phyloP scores from a whole-genome alignment of 148 eudicot genomes.

The Vaccinium corymbosum region DNA sequence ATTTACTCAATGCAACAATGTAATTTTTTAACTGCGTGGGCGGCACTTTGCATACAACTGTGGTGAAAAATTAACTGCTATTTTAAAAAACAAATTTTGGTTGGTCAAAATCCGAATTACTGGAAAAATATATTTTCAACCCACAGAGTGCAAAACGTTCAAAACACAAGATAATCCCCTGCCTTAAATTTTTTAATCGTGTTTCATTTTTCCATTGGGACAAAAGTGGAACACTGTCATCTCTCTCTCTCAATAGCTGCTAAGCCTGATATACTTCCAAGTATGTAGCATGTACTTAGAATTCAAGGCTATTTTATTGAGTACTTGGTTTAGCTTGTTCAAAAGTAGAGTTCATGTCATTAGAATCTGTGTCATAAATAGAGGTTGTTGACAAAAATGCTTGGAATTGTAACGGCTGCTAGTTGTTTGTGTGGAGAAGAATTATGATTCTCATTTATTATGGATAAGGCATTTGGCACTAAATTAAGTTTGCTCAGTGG shows the following conservation, averaged over 20 bases:
- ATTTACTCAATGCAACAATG: neutral
- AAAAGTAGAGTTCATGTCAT: neutral
- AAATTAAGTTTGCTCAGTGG: neutral
- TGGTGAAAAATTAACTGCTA: neutral
- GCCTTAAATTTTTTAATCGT: neutral
- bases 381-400: neutral
- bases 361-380: neutral
- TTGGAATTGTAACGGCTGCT: neutral
- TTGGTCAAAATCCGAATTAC: neutral
- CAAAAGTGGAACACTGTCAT: neutral
- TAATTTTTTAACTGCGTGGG: neutral
- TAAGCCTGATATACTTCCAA: neutral
- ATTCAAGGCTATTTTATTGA: neutral
- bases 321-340: neutral
- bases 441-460: neutral
- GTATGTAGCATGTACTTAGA: neutral
- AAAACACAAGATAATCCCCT: neutral
- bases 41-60: neutral
- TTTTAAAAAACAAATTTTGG: neutral
- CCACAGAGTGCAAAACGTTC: neutral
- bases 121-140: neutral
- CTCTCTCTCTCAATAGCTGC: neutral
- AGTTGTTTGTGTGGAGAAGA: neutral
- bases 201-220: neutral
- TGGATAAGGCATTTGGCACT: neutral